A percentile compares a stretch with the other conserved stretches of the same genome.
phyloP scores from a whole-genome alignment of 176 grass and related monocot genomes.

The Stipa capillata region DNA sequence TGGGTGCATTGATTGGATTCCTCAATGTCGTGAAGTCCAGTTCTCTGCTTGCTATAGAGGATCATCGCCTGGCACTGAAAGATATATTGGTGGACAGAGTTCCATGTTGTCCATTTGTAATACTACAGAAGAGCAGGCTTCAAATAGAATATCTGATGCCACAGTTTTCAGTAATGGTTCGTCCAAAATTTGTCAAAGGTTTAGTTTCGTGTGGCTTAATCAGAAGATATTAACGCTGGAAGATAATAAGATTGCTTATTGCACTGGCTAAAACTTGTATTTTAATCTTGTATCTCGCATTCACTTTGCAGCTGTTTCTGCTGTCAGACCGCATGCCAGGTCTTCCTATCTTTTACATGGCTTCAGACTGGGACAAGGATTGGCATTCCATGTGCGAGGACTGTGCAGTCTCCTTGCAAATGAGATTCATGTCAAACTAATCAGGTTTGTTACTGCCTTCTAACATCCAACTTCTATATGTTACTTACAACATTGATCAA shows the following conservation, averaged over 20 bases:
- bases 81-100: background rate
- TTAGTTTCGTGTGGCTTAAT: constrained; percentile 5
- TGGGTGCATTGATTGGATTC: constrained; percentile 29
- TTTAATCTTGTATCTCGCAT: background rate
- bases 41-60: constrained; percentile 16
- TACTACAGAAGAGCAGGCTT: constrained; percentile 1
- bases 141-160: constrained; percentile 2
- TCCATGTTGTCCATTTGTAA: background rate
- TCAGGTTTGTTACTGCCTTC: constrained; percentile 5
- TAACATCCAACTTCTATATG: background rate
- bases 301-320: constrained; percentile 4
- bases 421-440: constrained; percentile 25
- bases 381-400: constrained; percentile 40
- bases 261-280: background rate
- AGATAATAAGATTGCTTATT: background rate
- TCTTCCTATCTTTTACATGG: constrained; percentile 17
- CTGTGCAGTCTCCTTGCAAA: constrained; percentile 14
- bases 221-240: background rate
- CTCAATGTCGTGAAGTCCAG: constrained; percentile 10
- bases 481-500: background rate
- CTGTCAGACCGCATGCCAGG: constrained; percentile 19
- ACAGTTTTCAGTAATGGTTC: background rate
- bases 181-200: constrained; percentile 36
- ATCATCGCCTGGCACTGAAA: background rate
- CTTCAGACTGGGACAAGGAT: constrained; percentile 28